Percentiles rank a stretch among this genome's conserved stretches.
phyloP scores from a whole-genome alignment of 495 filamentous ascomycete species.

The Daldinia concentrica region DNA sequence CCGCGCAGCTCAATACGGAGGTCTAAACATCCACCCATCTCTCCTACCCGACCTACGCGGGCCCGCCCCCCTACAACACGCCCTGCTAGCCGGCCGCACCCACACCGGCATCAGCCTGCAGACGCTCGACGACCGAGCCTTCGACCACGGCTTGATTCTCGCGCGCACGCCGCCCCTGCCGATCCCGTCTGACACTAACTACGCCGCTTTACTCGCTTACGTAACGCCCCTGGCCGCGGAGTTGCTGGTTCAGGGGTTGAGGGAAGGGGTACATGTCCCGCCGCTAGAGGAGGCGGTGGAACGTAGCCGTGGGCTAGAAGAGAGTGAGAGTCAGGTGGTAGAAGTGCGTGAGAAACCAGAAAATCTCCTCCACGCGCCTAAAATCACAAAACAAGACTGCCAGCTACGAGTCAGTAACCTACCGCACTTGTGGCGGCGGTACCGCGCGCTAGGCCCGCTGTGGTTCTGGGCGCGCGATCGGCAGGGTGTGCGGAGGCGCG shows the following conservation, averaged over 20 bases:
- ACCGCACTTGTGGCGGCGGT: constrained; percentile 12
- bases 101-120: constrained; percentile 82
- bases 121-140: constrained; percentile 75
- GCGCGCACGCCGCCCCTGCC: constrained; percentile 60
- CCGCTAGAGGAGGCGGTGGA: constrained; percentile 54
- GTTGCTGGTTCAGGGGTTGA: constrained; percentile 69
- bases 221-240: constrained; percentile 64
- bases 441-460: constrained; percentile 33
- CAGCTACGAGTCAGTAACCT: constrained; percentile 32
- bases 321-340: background rate
- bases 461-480: constrained; percentile 43
- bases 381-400: constrained; percentile 48
- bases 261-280: constrained; percentile 69
- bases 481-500: constrained; percentile 21
- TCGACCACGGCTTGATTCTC: constrained; percentile 82
- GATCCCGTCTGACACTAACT: constrained; percentile 25
- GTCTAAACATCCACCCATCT: constrained; percentile 95
- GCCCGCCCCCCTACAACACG: constrained; percentile 79
- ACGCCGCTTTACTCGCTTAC: constrained; percentile 41
- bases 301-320: constrained; percentile 19
- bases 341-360: background rate
- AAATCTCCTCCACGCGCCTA: constrained; percentile 48
- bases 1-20: constrained; percentile 75
- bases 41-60: constrained; percentile 84
- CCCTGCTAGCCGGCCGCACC: constrained; percentile 66